A percentile compares a stretch with the other conserved stretches of the same genome.
Evolutionary conservation across 2,329 filamentous ascomycete genomes (phyloP).

Genomic region (Phialocephala subalpina): DNA sequence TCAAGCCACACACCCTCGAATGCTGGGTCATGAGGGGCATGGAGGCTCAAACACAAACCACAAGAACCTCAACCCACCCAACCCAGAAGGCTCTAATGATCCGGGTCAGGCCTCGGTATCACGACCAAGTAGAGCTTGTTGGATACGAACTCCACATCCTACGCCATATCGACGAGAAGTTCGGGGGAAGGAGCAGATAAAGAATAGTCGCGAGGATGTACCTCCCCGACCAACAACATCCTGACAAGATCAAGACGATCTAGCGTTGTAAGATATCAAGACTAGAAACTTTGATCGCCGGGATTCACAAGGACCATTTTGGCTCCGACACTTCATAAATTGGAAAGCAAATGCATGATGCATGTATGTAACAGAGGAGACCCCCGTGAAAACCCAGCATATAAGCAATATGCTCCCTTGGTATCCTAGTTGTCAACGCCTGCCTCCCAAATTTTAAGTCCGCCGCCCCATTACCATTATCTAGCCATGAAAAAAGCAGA

Average conservation of each 20-base stretch:
- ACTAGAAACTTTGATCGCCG: not conserved
- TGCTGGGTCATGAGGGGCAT: slow-evolving; percentile 22
- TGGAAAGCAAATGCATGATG: not conserved
- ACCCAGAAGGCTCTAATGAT: too few species aligned
- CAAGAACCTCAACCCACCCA: too few species aligned
- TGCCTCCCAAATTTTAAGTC: slow-evolving; percentile 7
- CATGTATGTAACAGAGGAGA: slow-evolving; percentile 17
- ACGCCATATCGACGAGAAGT: too few species aligned
- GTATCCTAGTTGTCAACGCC: slow-evolving; percentile 23
- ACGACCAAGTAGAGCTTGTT: too few species aligned
- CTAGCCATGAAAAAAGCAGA: not conserved
- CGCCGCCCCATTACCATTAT: slow-evolving; percentile 12
- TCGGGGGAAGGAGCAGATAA: too few species aligned
- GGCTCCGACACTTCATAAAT: not conserved
- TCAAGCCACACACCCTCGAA: slow-evolving; percentile 44
- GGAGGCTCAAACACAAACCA: not conserved
- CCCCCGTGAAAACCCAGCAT: slow-evolving; percentile 13
- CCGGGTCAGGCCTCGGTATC: too few species aligned
- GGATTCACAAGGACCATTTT: not conserved
- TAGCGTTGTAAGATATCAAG: not conserved
- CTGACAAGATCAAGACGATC: not conserved
- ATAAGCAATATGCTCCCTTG: slow-evolving; percentile 16
- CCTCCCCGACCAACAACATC: not conserved
- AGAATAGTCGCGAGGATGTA: too few species aligned
- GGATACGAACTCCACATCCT: too few species aligned